Base-by-base conservation (phyloP, 2,329 filamentous ascomycete genomes). In the Nothopassalora personata region DNA sequence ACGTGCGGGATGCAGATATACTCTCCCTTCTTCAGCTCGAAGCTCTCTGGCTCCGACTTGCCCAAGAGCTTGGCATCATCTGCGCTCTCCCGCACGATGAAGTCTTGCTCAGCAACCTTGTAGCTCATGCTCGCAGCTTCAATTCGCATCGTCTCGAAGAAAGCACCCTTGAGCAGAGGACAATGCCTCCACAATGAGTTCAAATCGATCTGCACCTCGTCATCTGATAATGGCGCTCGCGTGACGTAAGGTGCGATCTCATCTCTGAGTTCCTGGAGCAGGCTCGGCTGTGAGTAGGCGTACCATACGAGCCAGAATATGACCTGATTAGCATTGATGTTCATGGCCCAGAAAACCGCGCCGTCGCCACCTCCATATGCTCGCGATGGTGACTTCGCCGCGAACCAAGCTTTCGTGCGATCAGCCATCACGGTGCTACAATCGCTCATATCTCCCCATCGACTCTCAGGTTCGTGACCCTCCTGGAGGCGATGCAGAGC, bases 61-160 rank as follows among this genome's bases (percentile, higher is more conserved):
- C 49, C 49, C 13, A 51, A 18, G 7, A 51, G 49, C n/a, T 51
- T 51, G n/a, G 49, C 28, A 7, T 51, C 49, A 10, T 51, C 49
- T 10, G n/a, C 11, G 49, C 30, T 51, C 30, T 51, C 49, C 1
- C 23, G 30, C 7, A 51, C 49, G 27, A 51, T 18, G 18, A 51
- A 51, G n/a, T 51, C 49, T 18, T 51, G 27, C 49, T 51, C 49
- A 5, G 49, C 49, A 7, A 18, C 15, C 28, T 51, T 51, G 49
- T 51, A 51, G 49, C 49, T 51, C 49, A 51, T 51, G 30, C 27
- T 34, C 7, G 49, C 49, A 31, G 49, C 49, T 34, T 51, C 49
- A 15, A 51, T 18, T n/a, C 49, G 27, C 49, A 51, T 34, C 1
- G 49, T 51, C 30, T 51, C 49, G 49, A 51, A 51, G 49, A 51